Evolutionary conservation across 2,329 filamentous ascomycete genomes (phyloP).

Genomic region (Claviceps arundinis): DNA sequence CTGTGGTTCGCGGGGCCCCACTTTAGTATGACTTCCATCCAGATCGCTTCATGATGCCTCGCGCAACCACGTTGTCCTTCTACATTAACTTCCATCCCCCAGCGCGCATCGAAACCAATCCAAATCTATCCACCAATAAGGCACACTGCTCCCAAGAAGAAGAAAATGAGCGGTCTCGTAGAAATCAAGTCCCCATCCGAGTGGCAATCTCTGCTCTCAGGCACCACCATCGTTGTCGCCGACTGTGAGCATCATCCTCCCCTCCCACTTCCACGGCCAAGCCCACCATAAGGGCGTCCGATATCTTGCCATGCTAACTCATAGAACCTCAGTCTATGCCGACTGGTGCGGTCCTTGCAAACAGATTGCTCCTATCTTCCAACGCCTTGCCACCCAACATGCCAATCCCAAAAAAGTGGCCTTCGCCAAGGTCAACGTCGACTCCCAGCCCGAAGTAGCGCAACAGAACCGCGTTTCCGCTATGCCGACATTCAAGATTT

Average conservation of each 20-base stretch:
- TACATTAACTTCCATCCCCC: too few species aligned
- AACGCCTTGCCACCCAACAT: conserved; percentile 32
- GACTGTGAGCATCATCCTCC: conserved; percentile 59
- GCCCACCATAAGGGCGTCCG: background rate
- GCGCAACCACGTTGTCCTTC: too few species aligned
- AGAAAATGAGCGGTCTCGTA: conserved; percentile 32
- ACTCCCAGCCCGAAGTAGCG: conserved; percentile 21
- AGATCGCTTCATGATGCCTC: too few species aligned
- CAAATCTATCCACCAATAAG: too few species aligned
- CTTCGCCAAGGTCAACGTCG: conserved; percentile 13
- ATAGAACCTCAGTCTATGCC: conserved; percentile 60
- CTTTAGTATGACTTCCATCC: too few species aligned
- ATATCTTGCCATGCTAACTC: background rate
- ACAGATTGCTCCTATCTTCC: conserved; percentile 31
- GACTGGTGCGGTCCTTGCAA: conserved; percentile 39
- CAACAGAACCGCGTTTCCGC: conserved; percentile 66
- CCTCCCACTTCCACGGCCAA: background rate
- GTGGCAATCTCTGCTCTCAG: conserved; percentile 58
- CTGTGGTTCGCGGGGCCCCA: too few species aligned
- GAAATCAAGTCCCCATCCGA: conserved; percentile 53
- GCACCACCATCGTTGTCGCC: conserved; percentile 68
- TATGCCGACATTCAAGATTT: conserved; percentile 92
- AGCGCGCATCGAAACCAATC: too few species aligned
- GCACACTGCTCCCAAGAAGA: background rate
- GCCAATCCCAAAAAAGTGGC: conserved; percentile 12